A percentile compares a stretch with the other conserved stretches of the same genome.
Conservation (phyloP, 306 rosid species). For the Urtica urens region DNA sequence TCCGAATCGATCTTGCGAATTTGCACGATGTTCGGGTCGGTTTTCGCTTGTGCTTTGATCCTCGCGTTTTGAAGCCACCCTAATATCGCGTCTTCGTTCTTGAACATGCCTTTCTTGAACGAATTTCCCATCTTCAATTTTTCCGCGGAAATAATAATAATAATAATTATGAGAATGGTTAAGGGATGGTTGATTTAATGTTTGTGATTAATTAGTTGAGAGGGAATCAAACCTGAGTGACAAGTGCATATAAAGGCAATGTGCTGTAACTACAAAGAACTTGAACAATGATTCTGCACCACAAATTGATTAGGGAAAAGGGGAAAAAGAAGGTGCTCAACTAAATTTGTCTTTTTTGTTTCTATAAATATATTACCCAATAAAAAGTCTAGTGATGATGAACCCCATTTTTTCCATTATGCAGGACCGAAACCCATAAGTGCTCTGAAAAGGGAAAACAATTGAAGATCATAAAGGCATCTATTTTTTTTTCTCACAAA, state of each 20-base stretch:
- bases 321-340: no score
- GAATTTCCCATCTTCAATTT: slow-evolving; percentile 62
- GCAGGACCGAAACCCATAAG: slow-evolving; percentile 78
- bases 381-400: slow-evolving; percentile 59
- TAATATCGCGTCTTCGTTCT: not conserved
- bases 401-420: slow-evolving; percentile 60
- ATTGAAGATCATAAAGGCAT: not conserved
- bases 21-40: not conserved
- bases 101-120: slow-evolving; percentile 28
- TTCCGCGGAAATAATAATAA: not conserved
- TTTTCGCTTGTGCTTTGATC: not conserved
- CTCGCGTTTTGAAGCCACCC: not conserved
- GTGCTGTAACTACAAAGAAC: slow-evolving; percentile 92
- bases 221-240: slow-evolving; percentile 55
- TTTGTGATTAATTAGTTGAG: not conserved
- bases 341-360: no score
- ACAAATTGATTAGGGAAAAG: no score
- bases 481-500: not conserved
- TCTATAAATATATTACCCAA: slow-evolving; percentile 44
- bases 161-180: no score
- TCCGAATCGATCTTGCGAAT: slow-evolving; percentile 18
- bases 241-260: slow-evolving; percentile 62
- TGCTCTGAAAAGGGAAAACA: slow-evolving; percentile 35
- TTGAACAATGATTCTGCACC: slow-evolving; percentile 65
- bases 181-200: no score